Percentiles rank a stretch among this genome's conserved stretches.
Conservation (phyloP, 2,329 filamentous ascomycete genomes). For the Cryphonectria naterciae region DNA sequence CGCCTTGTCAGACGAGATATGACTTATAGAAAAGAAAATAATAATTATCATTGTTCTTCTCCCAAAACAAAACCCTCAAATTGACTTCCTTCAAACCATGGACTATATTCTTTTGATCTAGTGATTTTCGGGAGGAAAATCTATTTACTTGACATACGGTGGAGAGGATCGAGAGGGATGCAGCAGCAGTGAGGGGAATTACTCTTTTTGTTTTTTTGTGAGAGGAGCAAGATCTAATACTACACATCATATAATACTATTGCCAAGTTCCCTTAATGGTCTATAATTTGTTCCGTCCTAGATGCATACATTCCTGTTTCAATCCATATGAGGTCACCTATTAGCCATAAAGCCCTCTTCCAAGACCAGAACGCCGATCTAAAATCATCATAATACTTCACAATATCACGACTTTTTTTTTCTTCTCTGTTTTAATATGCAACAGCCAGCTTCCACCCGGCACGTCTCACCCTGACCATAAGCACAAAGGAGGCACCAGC, state of each 20-base stretch:
- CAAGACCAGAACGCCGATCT: too few species aligned
- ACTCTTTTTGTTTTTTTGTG: background rate
- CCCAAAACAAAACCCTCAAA: too few species aligned
- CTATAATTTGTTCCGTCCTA: background rate
- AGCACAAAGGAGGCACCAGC: background rate
- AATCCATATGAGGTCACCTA: background rate
- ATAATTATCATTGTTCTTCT: too few species aligned
- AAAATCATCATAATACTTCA: background rate
- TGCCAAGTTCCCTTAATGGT: background rate
- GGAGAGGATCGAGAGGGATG: background rate
- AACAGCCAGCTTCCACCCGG: conserved; percentile 9
- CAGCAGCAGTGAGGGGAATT: background rate
- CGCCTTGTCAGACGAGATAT: too few species aligned
- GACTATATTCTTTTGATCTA: too few species aligned
- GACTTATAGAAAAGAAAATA: too few species aligned
- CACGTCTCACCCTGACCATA: background rate
- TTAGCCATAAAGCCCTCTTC: background rate
- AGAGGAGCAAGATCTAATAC: background rate
- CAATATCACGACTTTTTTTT: background rate
- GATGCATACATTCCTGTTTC: background rate
- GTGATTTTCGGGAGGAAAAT: too few species aligned
- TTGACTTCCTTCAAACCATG: too few species aligned
- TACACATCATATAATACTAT: background rate
- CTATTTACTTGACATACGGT: background rate
- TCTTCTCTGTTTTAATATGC: background rate